Base-by-base conservation (phyloP, 2,329 filamentous ascomycete genomes). In the Thielaviopsis populi region DNA sequence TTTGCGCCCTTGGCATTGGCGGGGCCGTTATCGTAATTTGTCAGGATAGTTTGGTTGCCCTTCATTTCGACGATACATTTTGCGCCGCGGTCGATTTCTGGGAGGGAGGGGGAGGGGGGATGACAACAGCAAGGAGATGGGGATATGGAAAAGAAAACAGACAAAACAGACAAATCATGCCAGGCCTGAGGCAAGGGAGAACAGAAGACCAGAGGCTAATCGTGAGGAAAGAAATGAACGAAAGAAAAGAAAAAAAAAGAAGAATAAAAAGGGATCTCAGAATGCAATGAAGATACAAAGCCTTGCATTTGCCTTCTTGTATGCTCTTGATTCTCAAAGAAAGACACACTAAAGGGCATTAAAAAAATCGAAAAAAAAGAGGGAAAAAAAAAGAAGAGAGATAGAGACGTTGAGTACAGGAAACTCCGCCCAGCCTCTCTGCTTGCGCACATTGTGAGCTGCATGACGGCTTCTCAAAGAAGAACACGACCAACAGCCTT, bases 11-110 rank as follows among this genome's bases (percentile, higher is more conserved):
- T 94, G 70, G 84, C 82, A 41, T 84, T 78, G 13, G 92, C 89
- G 13, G 92, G 89, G 69, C 84, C 82, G 37, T 84, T 78, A 13
- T 92, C 90, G 15, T 92, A 89, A 64, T 88, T 83, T 33, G 80
- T 84, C 68, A 99, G 83, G 72, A 96, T 78, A 64, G 94, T 99
- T 78, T 99, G 94, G 75, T 83, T 85, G 69, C 83, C 89, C 79
- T 94, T 89, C 94, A 99, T 99, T 71, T 92, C 88, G 68, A 99
- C 89, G 71, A 99, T 95, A 79, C 91, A 95, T 91, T 89, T 91
- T 81, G 94, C 87, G 70, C 86, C 84, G 73, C 95, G 84, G 69
- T 95, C 92, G 72, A 87, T 86, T 82, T 96, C 90, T 96, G 72
- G 37, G 19, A 13, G 30, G 24, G 24, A 22, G 30, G 13, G 30